Evolutionary conservation across 2,329 filamentous ascomycete species (phyloP), one percentile per base, ranked within the genome.

Genomic region (Cytospora piceicola): DNA sequence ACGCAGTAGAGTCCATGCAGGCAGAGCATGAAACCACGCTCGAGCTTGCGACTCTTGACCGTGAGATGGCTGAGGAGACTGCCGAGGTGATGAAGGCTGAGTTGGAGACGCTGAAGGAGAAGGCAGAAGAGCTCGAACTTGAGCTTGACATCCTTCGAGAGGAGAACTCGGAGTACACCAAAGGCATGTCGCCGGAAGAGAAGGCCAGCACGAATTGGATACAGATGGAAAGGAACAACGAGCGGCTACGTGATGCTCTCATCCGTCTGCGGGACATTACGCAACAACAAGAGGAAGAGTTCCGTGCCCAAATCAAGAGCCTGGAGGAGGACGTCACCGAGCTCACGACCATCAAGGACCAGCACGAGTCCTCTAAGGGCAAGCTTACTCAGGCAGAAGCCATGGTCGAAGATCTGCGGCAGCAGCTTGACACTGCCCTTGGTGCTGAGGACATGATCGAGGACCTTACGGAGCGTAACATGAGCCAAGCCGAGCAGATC

Each of bases 1-100:
- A 91, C 64, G 82, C 87, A 27, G 81, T 95, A 2, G 91, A 94
- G 71, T 83, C 85, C 34, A 82, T 90, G 62, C 90, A 95, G 74
- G 90, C 91, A 9, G 93, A 97, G 70, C 89, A 96, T 75, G 95
- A 98, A 34, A 86, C 89, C 4, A 87, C 91, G 8, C 80, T 97
- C 73, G 95, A 99, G 77, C 86, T 95, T 77, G 93, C 93, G 8
- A 90, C 92, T 0, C 81, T 99, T 30, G 95, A 99, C 75, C 88
- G 92, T 54, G 94, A 99, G 77, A 96, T 98, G 91, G 95, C 95
- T 0, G 94, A 99, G 76, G 94, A 97, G 77, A 93, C 89, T 53
- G 90, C 92, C 0, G 95, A 98, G 70, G 88, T 90, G 22, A 82
- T 90, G 59, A 95, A 93, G 75, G 84, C 86, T 1, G 94, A 99